A percentile compares a stretch with the other conserved stretches of the same genome.
Conservation (phyloP, 805 yeast genomes). For the Deakozyma indianensis region DNA sequence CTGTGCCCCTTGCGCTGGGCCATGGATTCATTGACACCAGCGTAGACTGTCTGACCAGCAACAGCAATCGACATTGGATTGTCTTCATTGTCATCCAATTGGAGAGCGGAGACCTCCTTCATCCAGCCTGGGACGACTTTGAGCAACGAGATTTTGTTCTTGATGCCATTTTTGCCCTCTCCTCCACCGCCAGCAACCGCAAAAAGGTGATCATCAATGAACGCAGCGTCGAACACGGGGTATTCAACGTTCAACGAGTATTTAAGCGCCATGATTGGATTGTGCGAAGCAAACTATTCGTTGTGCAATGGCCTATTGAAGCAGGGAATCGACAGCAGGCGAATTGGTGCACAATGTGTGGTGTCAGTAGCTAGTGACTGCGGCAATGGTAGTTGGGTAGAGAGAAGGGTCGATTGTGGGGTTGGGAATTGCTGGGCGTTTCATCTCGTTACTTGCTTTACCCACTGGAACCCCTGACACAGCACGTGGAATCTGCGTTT, state of each 20-base stretch:
- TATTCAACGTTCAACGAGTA: constrained; percentile 14
- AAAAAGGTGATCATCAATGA: constrained; percentile 43
- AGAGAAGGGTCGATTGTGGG: no score
- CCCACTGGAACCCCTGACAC: no score
- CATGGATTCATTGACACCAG: constrained; percentile 65
- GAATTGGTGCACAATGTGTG: no score
- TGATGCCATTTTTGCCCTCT: constrained; percentile 78
- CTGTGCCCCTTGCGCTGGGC: constrained; percentile 41
- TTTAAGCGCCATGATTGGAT: not conserved
- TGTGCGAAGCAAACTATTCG: no score
- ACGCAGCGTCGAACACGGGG: constrained; percentile 72
- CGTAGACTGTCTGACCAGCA: constrained; percentile 34
- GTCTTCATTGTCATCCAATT: constrained; percentile 38
- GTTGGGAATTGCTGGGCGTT: no score
- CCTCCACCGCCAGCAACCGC: constrained; percentile 93
- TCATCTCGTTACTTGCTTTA: no score
- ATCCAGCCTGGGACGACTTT: constrained; percentile 3
- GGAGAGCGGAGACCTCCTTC: constrained; percentile 8
- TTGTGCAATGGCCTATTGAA: no score
- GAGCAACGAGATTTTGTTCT: constrained; percentile 45
- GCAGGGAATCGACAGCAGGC: no score
- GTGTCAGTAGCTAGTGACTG: no score
- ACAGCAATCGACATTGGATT: constrained; percentile 76
- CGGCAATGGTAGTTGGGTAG: no score
- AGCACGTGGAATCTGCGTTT: no score